These are phyloP conservation scores for Volvariella surrecta DNA, from an alignment of 1,284 basidiomycete genomes.

Conservation along the genomic window DNA sequence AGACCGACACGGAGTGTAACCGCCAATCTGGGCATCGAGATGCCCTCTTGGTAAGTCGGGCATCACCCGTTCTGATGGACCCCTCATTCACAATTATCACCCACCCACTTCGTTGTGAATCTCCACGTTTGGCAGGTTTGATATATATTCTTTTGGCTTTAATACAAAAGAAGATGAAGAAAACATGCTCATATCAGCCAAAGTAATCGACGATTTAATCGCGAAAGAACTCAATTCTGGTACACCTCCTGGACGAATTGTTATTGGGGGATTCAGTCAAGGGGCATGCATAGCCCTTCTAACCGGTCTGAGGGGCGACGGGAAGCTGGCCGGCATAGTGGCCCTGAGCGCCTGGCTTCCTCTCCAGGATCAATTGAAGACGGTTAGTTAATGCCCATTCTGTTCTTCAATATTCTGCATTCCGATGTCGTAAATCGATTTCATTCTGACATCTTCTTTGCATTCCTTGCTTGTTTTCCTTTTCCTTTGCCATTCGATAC, in stretches of 20 bases:
- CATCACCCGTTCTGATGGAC: conserved; percentile 7
- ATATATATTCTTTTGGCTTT: conserved; percentile 63
- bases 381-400: conserved; percentile 31
- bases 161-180: conserved; percentile 61
- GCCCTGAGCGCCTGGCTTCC: conserved; percentile 76
- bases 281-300: conserved; percentile 76
- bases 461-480: no score
- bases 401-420: conserved; percentile 5
- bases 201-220: conserved; percentile 62
- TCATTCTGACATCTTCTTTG: no score
- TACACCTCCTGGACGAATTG: conserved; percentile 55
- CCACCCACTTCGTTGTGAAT: conserved; percentile 1
- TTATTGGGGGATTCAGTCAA: conserved; percentile 87
- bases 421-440: conserved; percentile 2
- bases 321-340: conserved; percentile 67
- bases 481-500: no score
- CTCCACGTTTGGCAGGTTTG: conserved; percentile 61
- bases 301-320: conserved; percentile 58
- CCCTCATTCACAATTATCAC: conserved; percentile 7
- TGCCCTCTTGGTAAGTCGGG: conserved; percentile 60
- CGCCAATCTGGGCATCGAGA: conserved; percentile 59
- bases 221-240: conserved; percentile 68
- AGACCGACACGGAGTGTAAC: conserved; percentile 53
- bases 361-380: conserved; percentile 52
- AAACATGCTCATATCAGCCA: conserved; percentile 61